Percentiles rank a stretch among this genome's conserved stretches.
Conservation (phyloP, 805 yeast genomes). For the Isabelozyma gotoi region DNA sequence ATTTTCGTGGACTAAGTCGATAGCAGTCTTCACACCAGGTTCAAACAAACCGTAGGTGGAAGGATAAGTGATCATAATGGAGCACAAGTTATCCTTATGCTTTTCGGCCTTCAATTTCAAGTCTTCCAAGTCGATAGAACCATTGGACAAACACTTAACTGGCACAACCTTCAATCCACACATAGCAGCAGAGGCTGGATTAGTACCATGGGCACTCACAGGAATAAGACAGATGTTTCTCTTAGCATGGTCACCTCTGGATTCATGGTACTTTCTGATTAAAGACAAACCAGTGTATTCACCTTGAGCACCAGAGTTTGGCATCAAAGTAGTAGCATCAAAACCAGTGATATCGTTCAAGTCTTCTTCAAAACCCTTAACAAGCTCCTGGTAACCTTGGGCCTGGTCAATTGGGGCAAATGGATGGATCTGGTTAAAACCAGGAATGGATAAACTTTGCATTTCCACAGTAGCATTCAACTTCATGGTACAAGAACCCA, state of each 20-base stretch:
- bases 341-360: constrained; percentile 92
- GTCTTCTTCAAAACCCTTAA: constrained; percentile 77
- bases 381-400: constrained; percentile 76
- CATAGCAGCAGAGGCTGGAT: constrained; percentile 98
- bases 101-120: constrained; percentile 69
- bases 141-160: constrained; percentile 81
- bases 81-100: constrained; percentile 72
- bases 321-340: constrained; percentile 87
- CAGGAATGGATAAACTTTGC: constrained; percentile 94
- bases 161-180: constrained; percentile 92
- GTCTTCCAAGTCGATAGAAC: constrained; percentile 82
- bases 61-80: constrained; percentile 96
- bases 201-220: constrained; percentile 97
- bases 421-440: constrained; percentile 85
- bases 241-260: constrained; percentile 61
- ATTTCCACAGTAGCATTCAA: constrained; percentile 92
- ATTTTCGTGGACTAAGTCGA: constrained; percentile 74
- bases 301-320: constrained; percentile 98
- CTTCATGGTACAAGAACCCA: constrained; percentile 98
- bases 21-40: constrained; percentile 83
- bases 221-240: constrained; percentile 93
- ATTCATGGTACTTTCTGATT: constrained; percentile 71
- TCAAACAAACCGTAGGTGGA: constrained; percentile 96
- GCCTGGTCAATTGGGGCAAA: constrained; percentile 90
- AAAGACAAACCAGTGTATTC: constrained; percentile 93